phyloP scores from a whole-genome alignment of 2,329 filamentous ascomycete species.

The Ophiostoma montium region DNA sequence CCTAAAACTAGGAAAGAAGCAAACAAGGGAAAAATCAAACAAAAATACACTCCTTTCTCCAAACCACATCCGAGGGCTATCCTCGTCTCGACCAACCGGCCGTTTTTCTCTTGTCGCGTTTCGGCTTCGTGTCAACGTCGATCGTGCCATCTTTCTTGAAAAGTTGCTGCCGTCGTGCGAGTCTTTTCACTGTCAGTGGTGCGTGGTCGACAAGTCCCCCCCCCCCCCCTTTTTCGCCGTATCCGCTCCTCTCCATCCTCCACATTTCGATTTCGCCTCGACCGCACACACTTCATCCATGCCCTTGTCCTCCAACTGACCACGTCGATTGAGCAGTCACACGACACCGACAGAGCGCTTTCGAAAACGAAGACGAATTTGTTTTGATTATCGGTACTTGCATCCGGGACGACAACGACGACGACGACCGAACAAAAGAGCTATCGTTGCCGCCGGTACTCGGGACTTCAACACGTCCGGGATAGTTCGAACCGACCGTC shows the following conservation, averaged over 20 bases:
- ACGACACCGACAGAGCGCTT: too few relatives aligned
- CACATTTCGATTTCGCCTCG: neutral
- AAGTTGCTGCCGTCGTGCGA: neutral
- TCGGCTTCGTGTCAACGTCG: too few relatives aligned
- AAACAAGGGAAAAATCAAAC: too few relatives aligned
- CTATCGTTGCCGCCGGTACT: neutral
- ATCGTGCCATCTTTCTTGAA: neutral
- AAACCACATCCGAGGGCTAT: too few relatives aligned
- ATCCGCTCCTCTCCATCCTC: neutral
- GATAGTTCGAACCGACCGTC: neutral
- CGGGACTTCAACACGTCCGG: neutral
- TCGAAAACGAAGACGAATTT: too few relatives aligned
- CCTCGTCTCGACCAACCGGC: too few relatives aligned
- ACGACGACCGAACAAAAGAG: neutral
- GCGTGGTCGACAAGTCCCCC: neutral
- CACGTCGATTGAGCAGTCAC: neutral
- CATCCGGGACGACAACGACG: neutral
- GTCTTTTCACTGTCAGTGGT: neutral
- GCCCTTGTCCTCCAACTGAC: neutral
- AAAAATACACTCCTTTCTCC: too few relatives aligned
- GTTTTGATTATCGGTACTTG: neutral
- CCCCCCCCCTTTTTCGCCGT: slow-evolving; percentile 1
- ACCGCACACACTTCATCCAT: neutral
- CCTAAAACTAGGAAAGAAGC: too few relatives aligned
- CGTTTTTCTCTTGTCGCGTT: too few relatives aligned